Base-by-base conservation (phyloP, 257 asterid genomes). In the Capsicum pubescens region DNA sequence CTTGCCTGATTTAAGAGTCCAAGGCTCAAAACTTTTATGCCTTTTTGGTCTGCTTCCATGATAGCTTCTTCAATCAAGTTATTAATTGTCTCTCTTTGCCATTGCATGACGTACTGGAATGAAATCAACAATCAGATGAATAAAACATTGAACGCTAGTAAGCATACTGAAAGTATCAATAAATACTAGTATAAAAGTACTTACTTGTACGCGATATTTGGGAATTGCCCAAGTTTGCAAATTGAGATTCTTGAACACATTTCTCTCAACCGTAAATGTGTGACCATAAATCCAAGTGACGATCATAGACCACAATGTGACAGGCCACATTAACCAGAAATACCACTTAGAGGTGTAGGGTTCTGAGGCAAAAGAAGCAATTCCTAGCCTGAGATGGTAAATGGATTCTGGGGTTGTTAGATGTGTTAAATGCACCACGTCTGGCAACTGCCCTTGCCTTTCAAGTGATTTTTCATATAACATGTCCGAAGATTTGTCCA, bases 141-240 rank as follows among this genome's bases (percentile, higher is more conserved):
- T 26, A 15, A 39, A 19, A 21, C 21, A 32, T 9, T 5, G 26
- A 57, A 6, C 3, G 12, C 8, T 5, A 26, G 17, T 14, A 42
- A 36, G 3, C 17, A 3, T 77, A 42, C 0, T 26, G 3, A 3
- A 11, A 8, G 9, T 35, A 39, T 6, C 2, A 13, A 66, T 17
- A 19, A 48, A 10, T 3, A 64, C 56, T 8, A 14, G 9, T 8
- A 54, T 1, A 3, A 26, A 26, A 10, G 6, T 15, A 5, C 67
- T 85, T 89, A 92, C 98, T 80, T 95, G 98, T 74, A 92, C 81
- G 84, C 81, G 88, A 85, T 92, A 95, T 86, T 91, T 95, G 17
- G 99, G 95, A 16, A 95, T 83, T 0, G 90, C 92, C 99, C 97
- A 94, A 5, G 97, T 91, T 77, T 94, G 97, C 85, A 92, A 26